Evolutionary conservation across 2,329 filamentous ascomycete genomes (phyloP), one percentile per base, ranked within the genome.

Genomic region (Cordyceps militaris): DNA sequence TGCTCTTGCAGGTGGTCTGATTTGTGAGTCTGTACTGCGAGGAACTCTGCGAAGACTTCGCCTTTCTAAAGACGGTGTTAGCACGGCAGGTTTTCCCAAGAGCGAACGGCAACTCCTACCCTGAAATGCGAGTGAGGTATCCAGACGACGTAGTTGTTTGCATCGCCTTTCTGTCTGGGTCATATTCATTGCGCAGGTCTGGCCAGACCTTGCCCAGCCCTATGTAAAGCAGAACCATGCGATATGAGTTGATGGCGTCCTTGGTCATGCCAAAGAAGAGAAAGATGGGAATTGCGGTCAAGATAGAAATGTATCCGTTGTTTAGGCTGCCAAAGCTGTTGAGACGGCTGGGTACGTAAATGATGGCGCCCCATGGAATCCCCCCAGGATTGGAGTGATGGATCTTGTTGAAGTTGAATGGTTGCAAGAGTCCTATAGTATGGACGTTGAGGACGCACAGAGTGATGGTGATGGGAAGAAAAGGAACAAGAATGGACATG

Each of bases 211-310:
- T 69, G 30, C 74, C 77, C 1, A 81, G 63, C 0, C 79, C 76
- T 26, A 77, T 3, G 8, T 59, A 61, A 6, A 80, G 63, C 6
- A 77, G 63, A 6, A 66, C 62, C 1, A 61, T 54, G 21, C 79
- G 72, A 65, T 83, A 83, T 54, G 70, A 70, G 58, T 79, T 79
- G 60, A 76, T 69, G 11, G 79, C 78, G 30, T 83, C 80, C 26
- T 73, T 73, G n/a, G 78, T 81, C 59, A 75, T 75, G 47, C 82
- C 81, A 57, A 84, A 84, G 67, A 81, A 82, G 30, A 75, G 43
- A 43, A 83, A 78, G 49, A 83, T 73, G 48, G 76, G 72, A 1
- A 79, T 63, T 4, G 73, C 70, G 2, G 78, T 75, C 2, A 79
- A 51, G 55, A 81, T 77, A 23, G 74, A 61, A 21, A 83, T 72